phyloP scores from a whole-genome alignment of 1,284 basidiomycete genomes.

The Rhodotorula sp. region DNA sequence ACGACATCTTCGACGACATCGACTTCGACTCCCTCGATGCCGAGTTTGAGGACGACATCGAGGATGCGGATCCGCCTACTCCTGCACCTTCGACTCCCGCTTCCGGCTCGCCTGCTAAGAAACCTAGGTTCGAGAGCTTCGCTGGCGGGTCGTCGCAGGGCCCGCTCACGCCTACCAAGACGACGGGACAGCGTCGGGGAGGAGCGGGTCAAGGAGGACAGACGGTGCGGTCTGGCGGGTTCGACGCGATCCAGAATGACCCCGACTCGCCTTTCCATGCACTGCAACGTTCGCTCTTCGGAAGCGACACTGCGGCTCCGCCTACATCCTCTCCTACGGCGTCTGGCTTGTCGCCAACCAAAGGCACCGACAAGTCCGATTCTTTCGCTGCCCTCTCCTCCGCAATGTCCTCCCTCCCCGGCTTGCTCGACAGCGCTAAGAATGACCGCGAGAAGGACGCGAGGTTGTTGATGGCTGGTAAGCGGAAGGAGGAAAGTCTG shows the following conservation, averaged over 20 bases:
- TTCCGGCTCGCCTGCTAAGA: constrained; percentile 7
- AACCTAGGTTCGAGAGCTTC: constrained; percentile 21
- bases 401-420: background rate
- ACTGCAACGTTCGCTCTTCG: constrained; percentile 18
- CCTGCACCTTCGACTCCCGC: background rate
- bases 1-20: constrained; percentile 11
- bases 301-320: background rate
- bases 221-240: background rate
- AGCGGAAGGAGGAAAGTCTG: constrained; percentile 18
- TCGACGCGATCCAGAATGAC: constrained; percentile 20
- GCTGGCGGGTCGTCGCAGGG: background rate
- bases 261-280: constrained; percentile 26
- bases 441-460: constrained; percentile 17
- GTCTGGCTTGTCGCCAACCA: background rate
- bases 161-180: background rate
- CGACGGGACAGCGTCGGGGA: background rate
- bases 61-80: constrained; percentile 6
- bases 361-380: background rate
- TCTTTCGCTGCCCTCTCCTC: background rate
- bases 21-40: constrained; percentile 13
- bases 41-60: constrained; percentile 13
- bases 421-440: background rate
- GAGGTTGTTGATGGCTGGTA: constrained; percentile 12
- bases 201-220: too few relatives aligned
- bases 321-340: background rate